Evolutionary conservation across 2,329 filamentous ascomycete genomes (phyloP).

Genomic region (Ilyonectria mors-panacis): DNA sequence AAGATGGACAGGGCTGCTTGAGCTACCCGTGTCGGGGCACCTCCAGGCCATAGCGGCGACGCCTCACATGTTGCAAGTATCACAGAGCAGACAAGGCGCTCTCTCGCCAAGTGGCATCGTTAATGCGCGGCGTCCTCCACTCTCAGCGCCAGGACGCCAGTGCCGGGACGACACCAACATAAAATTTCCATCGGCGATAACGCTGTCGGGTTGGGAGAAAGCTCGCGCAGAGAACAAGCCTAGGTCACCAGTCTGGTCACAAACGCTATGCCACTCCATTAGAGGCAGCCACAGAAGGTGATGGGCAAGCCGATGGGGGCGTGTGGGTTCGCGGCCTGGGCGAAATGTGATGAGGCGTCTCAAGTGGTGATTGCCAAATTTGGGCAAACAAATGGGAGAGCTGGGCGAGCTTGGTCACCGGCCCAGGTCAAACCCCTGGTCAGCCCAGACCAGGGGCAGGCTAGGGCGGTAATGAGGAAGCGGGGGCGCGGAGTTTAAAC

Average conservation of each 20-base stretch:
- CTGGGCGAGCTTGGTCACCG: slow-evolving; percentile 19
- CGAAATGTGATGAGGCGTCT: slow-evolving; percentile 37
- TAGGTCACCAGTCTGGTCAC: slow-evolving; percentile 8
- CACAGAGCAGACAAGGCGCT: slow-evolving; percentile 23
- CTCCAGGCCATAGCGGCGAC: slow-evolving; percentile 30
- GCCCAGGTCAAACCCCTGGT: slow-evolving; percentile 18
- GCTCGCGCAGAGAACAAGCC: slow-evolving; percentile 3
- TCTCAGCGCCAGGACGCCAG: slow-evolving; percentile 23
- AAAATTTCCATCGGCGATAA: slow-evolving; percentile 21
- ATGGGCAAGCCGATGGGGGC: slow-evolving; percentile 19
- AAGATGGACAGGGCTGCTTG: slow-evolving; percentile 26
- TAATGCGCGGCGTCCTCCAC: slow-evolving; percentile 17
- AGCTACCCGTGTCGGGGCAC: slow-evolving; percentile 24
- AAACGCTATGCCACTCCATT: slow-evolving; percentile 23
- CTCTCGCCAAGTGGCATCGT: slow-evolving; percentile 14
- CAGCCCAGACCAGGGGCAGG: slow-evolving; percentile 26
- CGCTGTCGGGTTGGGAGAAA: slow-evolving; percentile 3
- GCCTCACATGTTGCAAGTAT: slow-evolving; percentile 25
- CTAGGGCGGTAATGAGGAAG: slow-evolving; percentile 38
- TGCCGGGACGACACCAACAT: slow-evolving; percentile 11
- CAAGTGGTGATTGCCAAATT: slow-evolving; percentile 40
- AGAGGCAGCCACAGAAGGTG: slow-evolving; percentile 24
- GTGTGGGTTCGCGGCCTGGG: slow-evolving; percentile 14
- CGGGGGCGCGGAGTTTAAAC: slow-evolving; percentile 41
- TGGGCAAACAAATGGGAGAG: slow-evolving; percentile 43